phyloP scores from a whole-genome alignment of 352 stramenopile species.

The Pythium coloratum region DNA sequence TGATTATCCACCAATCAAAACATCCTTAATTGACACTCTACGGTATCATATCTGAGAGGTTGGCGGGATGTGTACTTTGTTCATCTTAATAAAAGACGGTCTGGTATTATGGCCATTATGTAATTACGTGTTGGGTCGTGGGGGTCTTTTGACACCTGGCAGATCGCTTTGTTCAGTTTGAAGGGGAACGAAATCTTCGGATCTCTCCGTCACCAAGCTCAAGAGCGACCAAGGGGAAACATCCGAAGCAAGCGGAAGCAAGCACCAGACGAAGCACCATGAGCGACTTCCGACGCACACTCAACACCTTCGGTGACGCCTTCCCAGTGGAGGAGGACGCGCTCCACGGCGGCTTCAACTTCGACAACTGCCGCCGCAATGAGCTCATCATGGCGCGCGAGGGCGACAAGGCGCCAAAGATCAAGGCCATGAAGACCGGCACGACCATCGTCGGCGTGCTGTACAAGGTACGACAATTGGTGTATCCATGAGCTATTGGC shows the following conservation, averaged over 20 bases:
- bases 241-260: slow-evolving; percentile 13
- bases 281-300: slow-evolving; percentile 82
- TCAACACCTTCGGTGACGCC: slow-evolving; percentile 75
- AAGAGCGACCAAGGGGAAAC: slow-evolving; percentile 14
- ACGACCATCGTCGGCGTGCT: slow-evolving; percentile 97
- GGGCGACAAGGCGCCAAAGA: slow-evolving; percentile 48
- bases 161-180: slow-evolving; percentile 23
- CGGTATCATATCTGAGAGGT: slow-evolving; percentile 9
- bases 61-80: neutral
- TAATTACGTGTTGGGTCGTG: slow-evolving; percentile 12
- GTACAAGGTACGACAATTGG: slow-evolving; percentile 72
- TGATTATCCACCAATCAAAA: slow-evolving; percentile 19
- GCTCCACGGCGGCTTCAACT: slow-evolving; percentile 87
- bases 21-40: neutral
- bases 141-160: slow-evolving; percentile 18
- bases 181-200: slow-evolving; percentile 34
- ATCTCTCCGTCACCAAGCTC: slow-evolving; percentile 13
- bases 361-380: slow-evolving; percentile 94
- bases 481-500: neutral
- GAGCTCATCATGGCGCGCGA: slow-evolving; percentile 70
- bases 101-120: neutral
- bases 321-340: slow-evolving; percentile 53
- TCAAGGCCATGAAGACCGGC: slow-evolving; percentile 93
- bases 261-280: slow-evolving; percentile 29
- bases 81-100: slow-evolving; percentile 5